Base-by-base conservation (phyloP, 2,329 filamentous ascomycete species). In the Verticillium tricorpus region DNA sequence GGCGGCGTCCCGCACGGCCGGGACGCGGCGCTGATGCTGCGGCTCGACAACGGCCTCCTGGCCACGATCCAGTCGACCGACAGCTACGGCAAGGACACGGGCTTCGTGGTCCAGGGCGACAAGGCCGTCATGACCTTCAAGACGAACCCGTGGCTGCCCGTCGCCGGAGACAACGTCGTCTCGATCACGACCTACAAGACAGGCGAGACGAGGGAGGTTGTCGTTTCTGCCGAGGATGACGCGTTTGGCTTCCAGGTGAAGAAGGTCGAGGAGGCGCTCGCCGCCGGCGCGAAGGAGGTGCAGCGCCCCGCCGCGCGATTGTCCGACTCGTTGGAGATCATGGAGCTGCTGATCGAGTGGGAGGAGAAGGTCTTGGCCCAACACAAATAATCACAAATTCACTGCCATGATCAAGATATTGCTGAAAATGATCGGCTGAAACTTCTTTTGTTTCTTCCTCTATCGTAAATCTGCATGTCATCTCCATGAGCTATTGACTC, bases 81-180 rank as follows among this genome's bases (percentile, higher is more conserved):
- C 37, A 67, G 64, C 40, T 69, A 69, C 28, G 69, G 69, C 34
- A 70, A 69, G 57, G 68, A 69, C 60, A 70, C 67, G 34, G 59
- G 61, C 1, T 70, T 70, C 37, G 61, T 64, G 1, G 66, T 70
- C 0, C 68, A 67, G 59, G 69, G 69, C 17, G 65, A 69, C 32
- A 67, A 68, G 50, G 68, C 62, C 14, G 63, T 63, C 25, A 52
- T 71, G 28, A 65, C 63, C 0, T 71, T 70, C 59, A 66, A 61
- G 59, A 71, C 69, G 31, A 71, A 71, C 54, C 69, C 69, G 2
- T 71, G 69, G 69, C 65, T 71, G 60, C 69, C 69, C 1, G 37
- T 64, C 1, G 68, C 65, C 12, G 69, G 68, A 6, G 64, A 69
- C 32, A 69, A 67, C 60, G 56, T 69, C 60, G 65, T 71, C 2